Evolutionary conservation across 176 grass and related monocot species (phyloP), one percentile per base, ranked within the genome.

Genomic region (Juncus inflexus): DNA sequence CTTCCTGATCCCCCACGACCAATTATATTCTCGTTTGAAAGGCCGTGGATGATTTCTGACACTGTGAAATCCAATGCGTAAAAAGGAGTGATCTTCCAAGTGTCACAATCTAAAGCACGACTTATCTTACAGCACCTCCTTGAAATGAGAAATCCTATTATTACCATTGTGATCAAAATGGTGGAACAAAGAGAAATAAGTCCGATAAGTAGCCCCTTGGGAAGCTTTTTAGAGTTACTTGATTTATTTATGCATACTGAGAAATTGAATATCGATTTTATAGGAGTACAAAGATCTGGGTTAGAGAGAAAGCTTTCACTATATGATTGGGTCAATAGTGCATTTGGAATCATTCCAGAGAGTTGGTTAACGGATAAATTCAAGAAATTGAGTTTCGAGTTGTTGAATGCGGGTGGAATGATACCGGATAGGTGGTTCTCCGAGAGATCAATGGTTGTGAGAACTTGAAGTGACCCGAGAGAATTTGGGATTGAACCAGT

Each of bases 11-110:
- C 89, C 15, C 89, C 89, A 15, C 80, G 76, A 16, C 89, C 89
- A 68, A 92, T 75, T 15, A 87, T 78, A 28, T 85, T 94, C 47
- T 88, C 76, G 62, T 94, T 79, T 6, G 50, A 62, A 59, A 88
- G 61, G 42, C 80, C 77, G 13, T 9, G 38, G 42, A 94, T 40
- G 52, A 94, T 80, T 11, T 84, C 75, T 0, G 79, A 79, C 63
- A 84, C 89, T 4, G 63, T 42, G 76, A 94, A 94, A 63, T 62
- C 40, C 5, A 94, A 57, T 3, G 28, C 55, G 12, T 77, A 71
- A 74, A 94, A 94, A 6, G 58, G 65, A 3, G 89, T 94, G 74
- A 88, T 79, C 76, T 79, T 85, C 89, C 89, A 91, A 52, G 73
- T 72, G 8, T 77, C 83, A 50, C 71, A 64, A 11, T 81, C 78